Conservation (phyloP, 2,329 filamentous ascomycete species). For the Calonectria hawksworthii region DNA sequence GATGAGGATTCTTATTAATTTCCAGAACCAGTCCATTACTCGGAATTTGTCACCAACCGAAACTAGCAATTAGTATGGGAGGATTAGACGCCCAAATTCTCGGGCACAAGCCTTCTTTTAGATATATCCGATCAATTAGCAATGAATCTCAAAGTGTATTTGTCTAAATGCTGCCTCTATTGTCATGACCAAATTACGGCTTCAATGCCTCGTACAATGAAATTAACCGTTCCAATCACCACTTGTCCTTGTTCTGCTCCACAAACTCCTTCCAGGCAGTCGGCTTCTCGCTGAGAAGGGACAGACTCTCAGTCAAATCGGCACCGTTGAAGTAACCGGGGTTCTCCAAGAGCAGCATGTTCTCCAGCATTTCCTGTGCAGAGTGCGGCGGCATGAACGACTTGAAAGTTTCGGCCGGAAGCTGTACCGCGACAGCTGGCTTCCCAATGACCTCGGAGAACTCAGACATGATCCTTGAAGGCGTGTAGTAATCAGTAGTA, state of each 20-base stretch:
- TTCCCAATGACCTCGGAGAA: constrained; percentile 53
- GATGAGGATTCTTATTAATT: no score
- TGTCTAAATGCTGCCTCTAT: not conserved
- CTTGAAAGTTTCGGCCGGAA: constrained; percentile 53
- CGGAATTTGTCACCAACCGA: no score
- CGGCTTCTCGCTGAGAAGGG: constrained; percentile 52
- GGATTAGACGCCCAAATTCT: no score
- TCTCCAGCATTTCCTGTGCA: constrained; percentile 57
- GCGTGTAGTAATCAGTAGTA: constrained; percentile 53
- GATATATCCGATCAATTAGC: no score
- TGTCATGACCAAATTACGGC: not conserved
- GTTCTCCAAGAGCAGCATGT: constrained; percentile 55
- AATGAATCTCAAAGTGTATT: not conserved
- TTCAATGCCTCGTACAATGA: not conserved
- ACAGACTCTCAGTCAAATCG: constrained; percentile 49
- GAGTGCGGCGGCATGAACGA: constrained; percentile 47
- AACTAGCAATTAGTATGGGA: no score
- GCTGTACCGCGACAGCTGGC: constrained; percentile 45
- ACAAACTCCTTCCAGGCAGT: constrained; percentile 55
- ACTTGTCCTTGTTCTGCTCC: constrained; percentile 48
- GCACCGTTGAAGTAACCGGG: constrained; percentile 58
- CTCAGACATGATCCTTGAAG: constrained; percentile 48
- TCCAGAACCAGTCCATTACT: no score
- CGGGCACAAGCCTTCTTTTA: no score
- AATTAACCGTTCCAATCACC: constrained; percentile 24